phyloP scores from a whole-genome alignment of 352 stramenopile species.

The Vaucheria bursata region DNA sequence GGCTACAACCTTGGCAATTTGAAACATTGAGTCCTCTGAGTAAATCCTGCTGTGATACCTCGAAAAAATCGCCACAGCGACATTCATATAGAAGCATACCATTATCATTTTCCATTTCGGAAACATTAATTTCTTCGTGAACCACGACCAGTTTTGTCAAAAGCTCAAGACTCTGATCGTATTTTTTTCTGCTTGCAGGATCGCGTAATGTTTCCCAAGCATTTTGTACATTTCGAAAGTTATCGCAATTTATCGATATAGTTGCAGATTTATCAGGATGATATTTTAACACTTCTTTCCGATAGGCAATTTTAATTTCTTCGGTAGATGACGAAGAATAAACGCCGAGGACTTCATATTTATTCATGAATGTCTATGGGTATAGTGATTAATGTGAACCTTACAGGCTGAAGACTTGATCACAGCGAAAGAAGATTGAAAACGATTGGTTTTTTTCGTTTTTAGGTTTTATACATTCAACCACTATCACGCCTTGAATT shows the following conservation, averaged over 20 bases:
- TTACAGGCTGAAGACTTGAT: too few species aligned
- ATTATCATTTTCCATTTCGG: background rate
- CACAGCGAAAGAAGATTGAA: too few species aligned
- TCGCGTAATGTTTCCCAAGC: slow-evolving; percentile 9
- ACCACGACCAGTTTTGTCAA: background rate
- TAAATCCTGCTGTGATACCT: background rate
- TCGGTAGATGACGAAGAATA: background rate
- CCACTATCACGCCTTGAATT: too few species aligned
- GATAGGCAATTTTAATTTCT: background rate
- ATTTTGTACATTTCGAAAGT: background rate
- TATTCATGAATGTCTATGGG: too few species aligned
- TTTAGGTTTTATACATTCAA: too few species aligned
- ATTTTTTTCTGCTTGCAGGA: background rate
- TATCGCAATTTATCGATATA: background rate
- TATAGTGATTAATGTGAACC: too few species aligned
- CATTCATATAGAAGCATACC: background rate
- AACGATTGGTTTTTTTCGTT: too few species aligned
- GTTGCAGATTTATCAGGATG: slow-evolving; percentile 6
- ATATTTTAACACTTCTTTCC: background rate
- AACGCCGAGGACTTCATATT: slow-evolving; percentile 1
- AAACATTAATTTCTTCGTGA: background rate
- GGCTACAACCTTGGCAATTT: background rate
- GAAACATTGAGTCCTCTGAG: background rate
- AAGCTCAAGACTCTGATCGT: background rate
- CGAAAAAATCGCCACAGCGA: slow-evolving; percentile 7